Evolutionary conservation across 805 yeast genomes (phyloP), one percentile per base, ranked within the genome.

Genomic region (Barnettozyma sp.): DNA sequence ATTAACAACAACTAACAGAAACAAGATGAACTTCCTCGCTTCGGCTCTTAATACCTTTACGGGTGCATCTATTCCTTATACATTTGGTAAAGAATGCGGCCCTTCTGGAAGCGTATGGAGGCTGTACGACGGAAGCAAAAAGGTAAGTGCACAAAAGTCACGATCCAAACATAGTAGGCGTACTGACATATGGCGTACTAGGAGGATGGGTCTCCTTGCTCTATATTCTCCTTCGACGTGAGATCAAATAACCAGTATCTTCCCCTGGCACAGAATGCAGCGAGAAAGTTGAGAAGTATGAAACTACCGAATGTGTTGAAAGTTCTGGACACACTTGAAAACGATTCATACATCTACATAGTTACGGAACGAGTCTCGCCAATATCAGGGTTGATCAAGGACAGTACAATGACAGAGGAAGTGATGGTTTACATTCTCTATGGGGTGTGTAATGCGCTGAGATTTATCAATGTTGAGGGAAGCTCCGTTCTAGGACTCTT

Each of bases 1-100:
- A n/a, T n/a, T n/a, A n/a, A n/a, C n/a, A n/a, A n/a, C n/a, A n/a
- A n/a, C n/a, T n/a, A n/a, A n/a, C n/a, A n/a, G n/a, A n/a, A n/a
- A n/a, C n/a, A n/a, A n/a, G n/a, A 81, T 81, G 88, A 79, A 81
- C 58, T 82, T 81, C 48, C 60, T 81, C n/a, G 59, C 83, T 2
- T 76, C 71, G 41, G 73, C 87, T 1, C 59, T 79, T 19, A 71
- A 72, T 30, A 63, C 76, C 3, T 55, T 78, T 16, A 71, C 82
- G 0, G 78, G 80, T 4, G 50, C 59, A 3, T 60, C 76, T 2
- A 71, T 79, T 22, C 85, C 86, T 0, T 78, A 77, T 49, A 65
- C 64, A 3, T 53, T 76, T 41, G 72, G 71, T 23, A 72, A 70
- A 14, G 60, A 66, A 48, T 44, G 62, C 15, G 55, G 37, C 4